Conservation (phyloP, 2,329 filamentous ascomycete species). For the Talaromyces sp. region DNA sequence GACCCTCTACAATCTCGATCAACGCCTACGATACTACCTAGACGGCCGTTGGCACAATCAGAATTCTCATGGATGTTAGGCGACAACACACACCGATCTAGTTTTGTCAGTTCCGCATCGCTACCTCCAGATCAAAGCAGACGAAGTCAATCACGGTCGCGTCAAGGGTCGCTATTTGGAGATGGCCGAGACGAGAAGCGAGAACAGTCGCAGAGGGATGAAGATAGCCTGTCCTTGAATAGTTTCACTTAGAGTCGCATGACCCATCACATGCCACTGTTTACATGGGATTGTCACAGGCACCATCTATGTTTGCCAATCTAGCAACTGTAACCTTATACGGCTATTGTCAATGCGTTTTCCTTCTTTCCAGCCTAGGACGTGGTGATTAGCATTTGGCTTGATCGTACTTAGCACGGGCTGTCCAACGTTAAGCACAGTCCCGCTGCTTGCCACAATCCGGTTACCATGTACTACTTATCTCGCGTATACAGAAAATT, state of each 20-base stretch:
- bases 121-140: conserved; percentile 44
- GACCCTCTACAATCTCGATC: conserved; percentile 4
- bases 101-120: conserved; percentile 47
- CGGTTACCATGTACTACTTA: background rate
- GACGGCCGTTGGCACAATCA: conserved; percentile 45
- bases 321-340: background rate
- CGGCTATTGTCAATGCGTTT: background rate
- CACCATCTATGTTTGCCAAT: background rate
- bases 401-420: background rate
- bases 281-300: background rate
- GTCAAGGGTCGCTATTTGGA: conserved; percentile 35
- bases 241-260: conserved; percentile 28
- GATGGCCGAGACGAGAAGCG: conserved; percentile 30
- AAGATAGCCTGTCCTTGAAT: conserved; percentile 40
- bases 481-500: background rate
- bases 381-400: background rate
- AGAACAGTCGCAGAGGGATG: conserved; percentile 29
- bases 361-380: background rate
- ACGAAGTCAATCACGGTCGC: conserved; percentile 30
- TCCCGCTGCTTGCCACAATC: background rate
- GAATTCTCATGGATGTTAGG: conserved; percentile 53
- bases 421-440: background rate
- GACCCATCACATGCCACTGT: conserved; percentile 2
- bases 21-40: conserved; percentile 4
- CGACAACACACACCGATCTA: conserved; percentile 42